phyloP scores from a whole-genome alignment of 108 stramenopile genomes.

The Nitzschia sp. region DNA sequence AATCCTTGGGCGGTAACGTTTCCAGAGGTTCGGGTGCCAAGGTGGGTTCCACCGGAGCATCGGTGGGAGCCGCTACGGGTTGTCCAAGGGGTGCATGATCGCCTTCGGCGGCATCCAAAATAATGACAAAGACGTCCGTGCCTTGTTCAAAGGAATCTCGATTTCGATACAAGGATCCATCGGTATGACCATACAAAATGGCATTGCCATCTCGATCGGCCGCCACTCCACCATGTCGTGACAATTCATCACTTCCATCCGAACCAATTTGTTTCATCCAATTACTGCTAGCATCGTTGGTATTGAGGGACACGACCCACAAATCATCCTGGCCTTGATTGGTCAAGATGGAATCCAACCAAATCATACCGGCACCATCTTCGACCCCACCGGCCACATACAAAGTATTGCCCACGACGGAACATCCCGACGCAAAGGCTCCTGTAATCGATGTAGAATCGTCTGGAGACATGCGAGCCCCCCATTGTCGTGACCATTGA shows the following conservation, averaged over 20 bases:
- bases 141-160: neutral
- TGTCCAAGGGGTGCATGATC: constrained; percentile 13
- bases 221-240: constrained; percentile 35
- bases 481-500: constrained; percentile 28
- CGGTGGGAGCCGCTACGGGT: constrained; percentile 14
- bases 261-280: constrained; percentile 52
- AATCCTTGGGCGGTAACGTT: neutral
- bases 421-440: constrained; percentile 23
- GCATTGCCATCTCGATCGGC: constrained; percentile 40
- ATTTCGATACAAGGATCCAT: constrained; percentile 38
- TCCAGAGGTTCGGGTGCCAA: neutral
- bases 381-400: constrained; percentile 37
- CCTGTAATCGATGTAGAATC: neutral
- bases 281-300: constrained; percentile 9
- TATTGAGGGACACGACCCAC: constrained; percentile 31
- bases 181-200: constrained; percentile 48
- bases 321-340: constrained; percentile 40
- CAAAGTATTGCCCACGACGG: constrained; percentile 14
- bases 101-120: constrained; percentile 5
- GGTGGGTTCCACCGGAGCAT: constrained; percentile 6
- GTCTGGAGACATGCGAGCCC: neutral
- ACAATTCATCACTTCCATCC: constrained; percentile 32
- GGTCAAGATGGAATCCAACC: neutral
- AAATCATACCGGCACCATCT: constrained; percentile 12
- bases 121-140: constrained; percentile 29